Conservation (phyloP, 225 moss, liverwort and hornwort species). For the Takakia lepidozioides region DNA sequence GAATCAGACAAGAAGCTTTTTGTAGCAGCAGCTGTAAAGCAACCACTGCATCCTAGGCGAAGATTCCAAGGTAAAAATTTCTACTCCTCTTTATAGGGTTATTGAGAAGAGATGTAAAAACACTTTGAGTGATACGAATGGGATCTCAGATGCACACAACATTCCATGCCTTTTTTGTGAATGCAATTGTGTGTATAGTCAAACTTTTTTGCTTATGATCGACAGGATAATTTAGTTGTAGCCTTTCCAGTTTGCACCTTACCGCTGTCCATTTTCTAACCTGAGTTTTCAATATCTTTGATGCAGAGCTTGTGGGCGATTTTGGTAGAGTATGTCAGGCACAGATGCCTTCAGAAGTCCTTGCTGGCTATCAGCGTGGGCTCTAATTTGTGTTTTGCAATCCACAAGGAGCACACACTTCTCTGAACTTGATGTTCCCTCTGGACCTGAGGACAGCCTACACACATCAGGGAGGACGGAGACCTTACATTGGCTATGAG, state of each 20-base stretch:
- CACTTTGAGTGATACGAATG: background rate
- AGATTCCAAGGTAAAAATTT: constrained; percentile 34
- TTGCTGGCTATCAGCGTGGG: constrained; percentile 25
- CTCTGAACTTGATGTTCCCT: too few relatives aligned
- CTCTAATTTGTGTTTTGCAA: background rate
- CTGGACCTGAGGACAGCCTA: too few relatives aligned
- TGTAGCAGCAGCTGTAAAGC: constrained; percentile 19
- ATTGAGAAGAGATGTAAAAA: background rate
- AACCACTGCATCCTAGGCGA: constrained; percentile 45
- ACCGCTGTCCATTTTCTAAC: background rate
- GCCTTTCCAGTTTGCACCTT: too few relatives aligned
- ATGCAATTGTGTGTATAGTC: too few relatives aligned
- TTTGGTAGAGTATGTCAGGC: constrained; percentile 48
- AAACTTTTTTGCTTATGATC: too few relatives aligned
- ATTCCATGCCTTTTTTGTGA: too few relatives aligned
- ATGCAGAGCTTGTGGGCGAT: constrained; percentile 30
- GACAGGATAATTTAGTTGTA: too few relatives aligned
- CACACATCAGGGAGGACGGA: too few relatives aligned
- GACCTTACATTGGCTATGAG: too few relatives aligned
- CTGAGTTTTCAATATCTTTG: background rate
- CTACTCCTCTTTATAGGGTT: too few relatives aligned
- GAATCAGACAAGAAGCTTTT: constrained; percentile 25
- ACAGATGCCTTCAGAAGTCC: constrained; percentile 30
- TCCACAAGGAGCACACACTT: too few relatives aligned
- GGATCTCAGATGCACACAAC: too few relatives aligned